Conservation (phyloP, 495 filamentous ascomycete genomes). For the Podospora comata region DNA sequence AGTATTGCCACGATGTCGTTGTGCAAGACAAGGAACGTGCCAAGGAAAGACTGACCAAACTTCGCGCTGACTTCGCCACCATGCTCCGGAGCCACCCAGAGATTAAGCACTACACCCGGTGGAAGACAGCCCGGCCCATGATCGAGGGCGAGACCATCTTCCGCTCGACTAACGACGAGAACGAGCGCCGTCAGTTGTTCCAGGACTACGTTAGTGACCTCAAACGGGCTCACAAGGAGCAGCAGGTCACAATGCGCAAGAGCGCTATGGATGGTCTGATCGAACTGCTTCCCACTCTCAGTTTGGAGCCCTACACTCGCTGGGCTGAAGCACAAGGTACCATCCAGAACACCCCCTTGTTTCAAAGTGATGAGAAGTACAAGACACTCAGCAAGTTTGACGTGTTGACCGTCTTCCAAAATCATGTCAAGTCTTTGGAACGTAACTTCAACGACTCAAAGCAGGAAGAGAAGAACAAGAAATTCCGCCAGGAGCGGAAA, state of each 20-base stretch:
- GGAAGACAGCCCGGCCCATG: constrained; percentile 93
- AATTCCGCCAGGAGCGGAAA: constrained; percentile 76
- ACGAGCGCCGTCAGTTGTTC: constrained; percentile 86
- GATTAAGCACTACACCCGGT: constrained; percentile 96
- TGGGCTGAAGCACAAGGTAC: constrained; percentile 88
- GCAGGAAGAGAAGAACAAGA: constrained; percentile 79
- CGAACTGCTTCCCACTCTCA: constrained; percentile 73
- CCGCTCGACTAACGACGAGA: constrained; percentile 81
- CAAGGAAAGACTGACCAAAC: constrained; percentile 89
- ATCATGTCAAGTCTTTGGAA: constrained; percentile 88
- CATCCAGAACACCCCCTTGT: constrained; percentile 73
- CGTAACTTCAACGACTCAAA: constrained; percentile 83
- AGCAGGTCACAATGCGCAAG: constrained; percentile 67
- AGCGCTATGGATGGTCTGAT: constrained; percentile 84
- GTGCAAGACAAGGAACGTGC: constrained; percentile 92
- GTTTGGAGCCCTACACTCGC: constrained; percentile 89
- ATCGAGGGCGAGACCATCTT: constrained; percentile 96
- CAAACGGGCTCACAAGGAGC: constrained; percentile 71
- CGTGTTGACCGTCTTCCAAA: constrained; percentile 88
- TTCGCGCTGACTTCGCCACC: constrained; percentile 88
- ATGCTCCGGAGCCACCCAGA: constrained; percentile 97
- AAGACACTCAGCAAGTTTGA: constrained; percentile 82
- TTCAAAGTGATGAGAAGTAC: constrained; percentile 86
- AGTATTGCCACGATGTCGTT: constrained; percentile 87
- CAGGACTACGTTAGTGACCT: constrained; percentile 89